Evolutionary conservation across 495 filamentous ascomycete genomes (phyloP), one percentile per base, ranked within the genome.

Genomic region (Jackrogersella minutella): DNA sequence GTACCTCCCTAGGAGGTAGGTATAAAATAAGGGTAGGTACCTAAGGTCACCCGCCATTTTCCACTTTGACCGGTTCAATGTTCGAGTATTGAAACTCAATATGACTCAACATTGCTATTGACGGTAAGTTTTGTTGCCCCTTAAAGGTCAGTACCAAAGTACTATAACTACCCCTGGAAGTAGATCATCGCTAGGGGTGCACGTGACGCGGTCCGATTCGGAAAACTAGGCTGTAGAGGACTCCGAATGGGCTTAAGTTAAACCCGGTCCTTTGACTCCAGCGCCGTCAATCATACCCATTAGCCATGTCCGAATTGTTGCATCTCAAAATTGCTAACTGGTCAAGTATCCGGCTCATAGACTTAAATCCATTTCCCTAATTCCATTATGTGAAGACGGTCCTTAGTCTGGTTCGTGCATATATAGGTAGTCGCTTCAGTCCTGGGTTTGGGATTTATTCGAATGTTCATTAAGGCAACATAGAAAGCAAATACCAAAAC

Each of bases 291-390:
- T n/a, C n/a, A n/a, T n/a, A n/a, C 13, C 26, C 44, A 19, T 17
- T 30, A 49, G 3, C 5, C 31, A 22, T 36, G 30, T 9, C 30
- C 10, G 28, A 52, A 36, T 5, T n/a, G 22, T 8, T 33, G 49
- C 31, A 14, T 22, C 8, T n/a, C 1, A 13, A 10, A 2, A 17
- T 33, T 17, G 24, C n/a, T 33, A 9, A 6, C 5, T 16, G 16
- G 8, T 34, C 30, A 22, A 39, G 13, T 16, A 6, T 22, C 17
- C 55, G n/a, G 10, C 13, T 9, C 31, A 58, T 57, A 44, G 19
- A 62, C 36, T 57, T 57, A 58, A 51, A 30, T 46, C 47, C 62
- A 49, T 30, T 31, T 46, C 44, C 53, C 26, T 62, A 68, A 62
- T 14, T 62, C 58, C 58, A 68, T 53, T 1, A 49, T 28, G 33